Evolutionary conservation across 2,329 filamentous ascomycete species (phyloP), one percentile per base, ranked within the genome.

Genomic region (Cercospora zeae-maydis): DNA sequence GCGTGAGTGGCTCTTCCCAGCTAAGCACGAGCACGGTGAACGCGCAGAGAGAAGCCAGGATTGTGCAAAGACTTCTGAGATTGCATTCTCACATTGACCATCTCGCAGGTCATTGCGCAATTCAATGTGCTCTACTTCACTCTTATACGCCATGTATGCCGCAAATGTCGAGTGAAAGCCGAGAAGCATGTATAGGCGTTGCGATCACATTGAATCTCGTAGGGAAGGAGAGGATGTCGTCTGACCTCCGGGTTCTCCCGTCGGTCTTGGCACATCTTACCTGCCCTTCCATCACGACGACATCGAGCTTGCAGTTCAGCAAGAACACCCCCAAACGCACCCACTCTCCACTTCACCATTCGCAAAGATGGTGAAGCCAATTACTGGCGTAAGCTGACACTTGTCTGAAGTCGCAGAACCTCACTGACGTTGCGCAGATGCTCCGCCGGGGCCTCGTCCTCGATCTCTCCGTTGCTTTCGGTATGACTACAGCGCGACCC

Each of bases 381-480:
- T 82, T 70, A 81, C 79, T 66, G 80, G 80, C 71, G 80, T 82
- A 81, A 64, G 80, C 76, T 51, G 31, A 33, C 16, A 27, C 71
- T 65, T 70, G 30, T 37, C 13, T 10, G 39, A 49, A 27, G 19
- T 8, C 34, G 16, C 13, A n/a, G 51, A 27, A 30, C 31, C 30
- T 37, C 19, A 53, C 64, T 64, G 73, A 79, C 67, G 56, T 56
- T 62, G 30, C 57, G 58, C 72, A 88, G 86, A 88, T 87, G 83
- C 84, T 89, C 79, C 84, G 85, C 76, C 82, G 84, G 75, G 81
- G 81, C 74, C 79, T 89, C 64, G 86, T 89, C 71, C 81, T 89
- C 71, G 86, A 89, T 77, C 79, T 89, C 72, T 85, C 84, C 73
- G 84, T 87, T 74, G 84, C 85, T 69, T 78, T 86, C 73, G 87